These are phyloP conservation scores for Russula emetica DNA, from an alignment of 768 basidiomycete species.

Conservation along the genomic window DNA sequence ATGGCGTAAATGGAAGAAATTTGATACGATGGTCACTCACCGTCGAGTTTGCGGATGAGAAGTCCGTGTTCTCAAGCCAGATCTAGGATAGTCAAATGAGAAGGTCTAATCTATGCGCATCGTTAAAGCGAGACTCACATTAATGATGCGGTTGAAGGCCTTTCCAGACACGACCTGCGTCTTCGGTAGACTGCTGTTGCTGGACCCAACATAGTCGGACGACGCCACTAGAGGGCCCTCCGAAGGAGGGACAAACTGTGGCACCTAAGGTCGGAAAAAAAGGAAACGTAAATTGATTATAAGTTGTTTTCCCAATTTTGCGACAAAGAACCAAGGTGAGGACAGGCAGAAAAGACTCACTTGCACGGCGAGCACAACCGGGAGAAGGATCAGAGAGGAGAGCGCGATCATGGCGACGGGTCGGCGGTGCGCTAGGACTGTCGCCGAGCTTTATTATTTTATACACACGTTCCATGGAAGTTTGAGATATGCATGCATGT, in stretches of 20 bases:
- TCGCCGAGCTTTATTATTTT: neutral
- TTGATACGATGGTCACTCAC: neutral
- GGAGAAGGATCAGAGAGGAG: constrained; percentile 10
- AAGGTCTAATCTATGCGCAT: neutral
- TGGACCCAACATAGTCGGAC: constrained; percentile 41
- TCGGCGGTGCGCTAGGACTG: neutral
- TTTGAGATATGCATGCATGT: neutral
- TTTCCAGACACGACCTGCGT: constrained; percentile 39
- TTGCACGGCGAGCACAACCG: constrained; percentile 11
- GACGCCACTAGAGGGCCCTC: constrained; percentile 31
- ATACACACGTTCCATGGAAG: neutral
- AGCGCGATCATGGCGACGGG: constrained; percentile 11
- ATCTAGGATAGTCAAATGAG: constrained; percentile 35
- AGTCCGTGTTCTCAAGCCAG: constrained; percentile 65
- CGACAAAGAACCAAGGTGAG: neutral
- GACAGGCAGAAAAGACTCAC: neutral
- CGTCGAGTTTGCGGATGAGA: constrained; percentile 31
- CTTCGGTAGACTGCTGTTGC: constrained; percentile 44
- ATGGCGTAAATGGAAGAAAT: neutral
- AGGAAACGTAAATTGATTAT: neutral
- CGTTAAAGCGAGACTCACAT: constrained; percentile 16
- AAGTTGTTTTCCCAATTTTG: too few relatives aligned
- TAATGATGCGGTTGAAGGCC: constrained; percentile 46
- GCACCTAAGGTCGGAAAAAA: constrained; percentile 21
- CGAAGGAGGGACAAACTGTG: constrained; percentile 34